These are phyloP conservation scores for Fusarium sp. DNA, from an alignment of 2,329 filamentous ascomycete species.

Conservation along the genomic window DNA sequence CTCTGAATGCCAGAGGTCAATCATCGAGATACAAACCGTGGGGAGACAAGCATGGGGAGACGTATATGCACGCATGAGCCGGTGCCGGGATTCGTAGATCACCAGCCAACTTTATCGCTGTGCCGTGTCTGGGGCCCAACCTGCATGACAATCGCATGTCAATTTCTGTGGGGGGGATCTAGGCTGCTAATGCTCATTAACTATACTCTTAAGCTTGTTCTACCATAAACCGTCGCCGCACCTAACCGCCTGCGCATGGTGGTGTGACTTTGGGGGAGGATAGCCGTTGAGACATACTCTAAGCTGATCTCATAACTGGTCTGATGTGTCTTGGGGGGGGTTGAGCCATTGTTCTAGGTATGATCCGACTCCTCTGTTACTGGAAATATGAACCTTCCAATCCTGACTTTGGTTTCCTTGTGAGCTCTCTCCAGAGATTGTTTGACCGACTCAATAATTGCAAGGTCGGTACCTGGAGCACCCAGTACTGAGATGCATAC, in stretches of 20 bases:
- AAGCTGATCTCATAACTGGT: slow-evolving; percentile 22
- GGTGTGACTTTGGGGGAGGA: slow-evolving; percentile 38
- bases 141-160: slow-evolving; percentile 4
- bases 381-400: slow-evolving; percentile 46
- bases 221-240: slow-evolving; percentile 1
- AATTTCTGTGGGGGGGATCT: slow-evolving; percentile 25
- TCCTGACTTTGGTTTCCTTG: slow-evolving; percentile 44
- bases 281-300: neutral
- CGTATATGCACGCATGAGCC: slow-evolving; percentile 9
- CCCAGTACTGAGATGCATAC: slow-evolving; percentile 47
- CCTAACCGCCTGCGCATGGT: slow-evolving; percentile 24
- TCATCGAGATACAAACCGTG: slow-evolving; percentile 1
- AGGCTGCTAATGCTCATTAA: neutral
- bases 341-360: neutral
- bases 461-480: slow-evolving; percentile 39
- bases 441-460: slow-evolving; percentile 43
- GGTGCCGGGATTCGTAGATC: slow-evolving; percentile 24
- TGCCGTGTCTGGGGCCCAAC: slow-evolving; percentile 32
- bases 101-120: neutral
- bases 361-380: slow-evolving; percentile 4
- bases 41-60: slow-evolving; percentile 7
- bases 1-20: neutral
- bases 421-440: slow-evolving; percentile 41
- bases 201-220: neutral
- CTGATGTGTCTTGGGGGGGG: slow-evolving; percentile 15